Percentiles rank a stretch among this genome's conserved stretches.
phyloP scores from a whole-genome alignment of 345 rosid species.

The Cardamine occulta region DNA sequence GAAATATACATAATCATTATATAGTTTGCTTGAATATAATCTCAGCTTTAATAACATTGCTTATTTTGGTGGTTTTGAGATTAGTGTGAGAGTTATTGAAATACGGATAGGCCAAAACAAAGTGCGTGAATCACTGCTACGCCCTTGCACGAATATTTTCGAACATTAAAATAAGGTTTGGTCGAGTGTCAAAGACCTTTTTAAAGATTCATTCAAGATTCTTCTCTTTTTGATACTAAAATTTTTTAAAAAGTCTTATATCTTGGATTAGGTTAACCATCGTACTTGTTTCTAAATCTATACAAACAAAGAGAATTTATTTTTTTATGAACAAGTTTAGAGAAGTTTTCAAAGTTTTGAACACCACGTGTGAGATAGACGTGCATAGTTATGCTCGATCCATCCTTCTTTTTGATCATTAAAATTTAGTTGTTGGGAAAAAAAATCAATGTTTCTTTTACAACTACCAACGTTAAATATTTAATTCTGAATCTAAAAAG shows the following conservation, averaged over 20 bases:
- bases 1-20: background rate
- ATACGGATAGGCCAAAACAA: background rate
- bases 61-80: background rate
- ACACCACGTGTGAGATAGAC: constrained; percentile 36
- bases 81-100: background rate
- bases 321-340: background rate
- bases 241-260: background rate
- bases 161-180: constrained; percentile 6
- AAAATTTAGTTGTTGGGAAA: constrained; percentile 30
- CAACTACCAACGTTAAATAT: constrained; percentile 11
- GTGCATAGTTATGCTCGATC: constrained; percentile 39
- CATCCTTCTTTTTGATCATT: background rate
- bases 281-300: constrained; percentile 20
- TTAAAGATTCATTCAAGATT: constrained; percentile 20
- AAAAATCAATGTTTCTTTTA: constrained; percentile 23
- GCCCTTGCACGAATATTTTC: background rate
- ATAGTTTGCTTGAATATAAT: background rate
- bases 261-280: constrained; percentile 30
- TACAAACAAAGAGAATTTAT: background rate
- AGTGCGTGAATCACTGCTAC: constrained; percentile 8
- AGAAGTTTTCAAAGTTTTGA: constrained; percentile 7
- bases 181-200: constrained; percentile 9
- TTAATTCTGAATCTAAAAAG: constrained; percentile 37
- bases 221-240: background rate
- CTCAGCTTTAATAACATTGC: background rate